These are phyloP conservation scores for Hypoxylon rubiginosum DNA, from an alignment of 2,329 filamentous ascomycete genomes.

Conservation along the genomic window DNA sequence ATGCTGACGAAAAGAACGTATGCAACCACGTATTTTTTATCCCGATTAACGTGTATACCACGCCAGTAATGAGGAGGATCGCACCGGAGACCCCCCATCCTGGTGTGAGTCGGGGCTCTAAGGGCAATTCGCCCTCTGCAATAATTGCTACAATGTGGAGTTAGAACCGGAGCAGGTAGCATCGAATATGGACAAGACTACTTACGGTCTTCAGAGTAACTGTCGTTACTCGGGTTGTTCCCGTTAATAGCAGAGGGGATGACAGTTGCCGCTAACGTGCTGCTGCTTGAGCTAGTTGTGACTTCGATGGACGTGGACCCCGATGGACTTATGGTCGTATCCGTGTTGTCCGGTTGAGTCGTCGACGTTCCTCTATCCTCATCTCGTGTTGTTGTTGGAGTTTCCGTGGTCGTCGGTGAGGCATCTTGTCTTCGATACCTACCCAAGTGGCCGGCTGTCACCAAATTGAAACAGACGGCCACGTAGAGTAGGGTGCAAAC, in stretches of 20 bases:
- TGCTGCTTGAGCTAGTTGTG: conserved; percentile 34
- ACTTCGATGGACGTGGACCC: conserved; percentile 26
- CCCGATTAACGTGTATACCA: conserved; percentile 79
- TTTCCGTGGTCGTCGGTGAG: conserved; percentile 41
- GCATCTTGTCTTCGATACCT: conserved; percentile 54
- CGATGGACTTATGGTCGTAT: conserved; percentile 19
- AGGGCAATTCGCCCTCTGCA: conserved; percentile 71
- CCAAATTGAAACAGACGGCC: conserved; percentile 55
- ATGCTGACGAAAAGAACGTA: conserved; percentile 83
- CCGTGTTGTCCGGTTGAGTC: conserved; percentile 31
- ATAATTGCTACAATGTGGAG: conserved; percentile 58
- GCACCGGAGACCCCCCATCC: conserved; percentile 84
- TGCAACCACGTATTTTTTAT: conserved; percentile 86
- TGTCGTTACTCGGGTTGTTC: conserved; percentile 47
- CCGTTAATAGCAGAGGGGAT: conserved; percentile 51
- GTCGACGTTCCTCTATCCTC: conserved; percentile 26
- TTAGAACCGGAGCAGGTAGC: conserved; percentile 18
- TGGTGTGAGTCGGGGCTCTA: conserved; percentile 82
- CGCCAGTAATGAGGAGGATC: conserved; percentile 80
- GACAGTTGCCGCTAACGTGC: conserved; percentile 32
- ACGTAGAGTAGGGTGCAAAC: conserved; percentile 58
- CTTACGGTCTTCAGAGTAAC: conserved; percentile 44
- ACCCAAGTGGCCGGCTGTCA: conserved; percentile 52
- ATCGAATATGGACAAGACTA: conserved; percentile 1
- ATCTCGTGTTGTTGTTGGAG: conserved; percentile 38